phyloP scores from a whole-genome alignment of 352 stramenopile genomes.

The Pythium periplocum region DNA sequence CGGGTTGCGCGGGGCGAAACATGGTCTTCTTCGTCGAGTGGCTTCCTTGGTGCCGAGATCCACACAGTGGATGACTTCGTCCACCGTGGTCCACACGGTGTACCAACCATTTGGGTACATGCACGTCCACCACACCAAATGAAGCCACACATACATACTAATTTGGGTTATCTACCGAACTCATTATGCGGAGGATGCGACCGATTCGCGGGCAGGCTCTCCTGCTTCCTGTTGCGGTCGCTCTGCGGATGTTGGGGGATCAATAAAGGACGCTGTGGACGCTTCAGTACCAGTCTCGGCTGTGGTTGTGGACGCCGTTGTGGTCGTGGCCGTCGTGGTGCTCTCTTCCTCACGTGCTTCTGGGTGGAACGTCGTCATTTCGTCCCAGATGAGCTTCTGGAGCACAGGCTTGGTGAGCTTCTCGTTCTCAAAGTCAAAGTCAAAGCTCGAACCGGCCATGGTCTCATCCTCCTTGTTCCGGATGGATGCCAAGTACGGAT shows the following conservation, averaged over 20 bases:
- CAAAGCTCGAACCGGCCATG: constrained; percentile 51
- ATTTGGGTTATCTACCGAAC: no score
- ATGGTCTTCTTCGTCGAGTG: constrained; percentile 22
- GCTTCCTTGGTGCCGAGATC: background rate
- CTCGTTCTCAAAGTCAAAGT: constrained; percentile 87
- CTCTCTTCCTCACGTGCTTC: constrained; percentile 34
- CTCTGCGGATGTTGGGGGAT: background rate
- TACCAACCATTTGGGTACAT: no score
- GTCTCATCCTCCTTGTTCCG: constrained; percentile 89
- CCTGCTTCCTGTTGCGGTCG: constrained; percentile 1
- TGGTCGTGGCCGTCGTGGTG: constrained; percentile 5
- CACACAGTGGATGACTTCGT: no score
- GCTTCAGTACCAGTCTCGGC: background rate
- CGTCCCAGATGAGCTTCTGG: constrained; percentile 82
- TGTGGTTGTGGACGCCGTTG: background rate
- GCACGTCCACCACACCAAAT: background rate
- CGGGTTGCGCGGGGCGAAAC: constrained; percentile 62
- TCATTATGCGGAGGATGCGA: background rate
- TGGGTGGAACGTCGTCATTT: constrained; percentile 78
- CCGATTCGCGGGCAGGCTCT: constrained; percentile 1
- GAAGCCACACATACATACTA: no score
- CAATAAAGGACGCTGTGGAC: background rate
- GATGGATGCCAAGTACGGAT: constrained; percentile 87
- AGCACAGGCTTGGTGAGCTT: constrained; percentile 79
- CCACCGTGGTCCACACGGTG: no score